phyloP scores from a whole-genome alignment of 352 stramenopile genomes.

The Globisporangium carolinianum region DNA sequence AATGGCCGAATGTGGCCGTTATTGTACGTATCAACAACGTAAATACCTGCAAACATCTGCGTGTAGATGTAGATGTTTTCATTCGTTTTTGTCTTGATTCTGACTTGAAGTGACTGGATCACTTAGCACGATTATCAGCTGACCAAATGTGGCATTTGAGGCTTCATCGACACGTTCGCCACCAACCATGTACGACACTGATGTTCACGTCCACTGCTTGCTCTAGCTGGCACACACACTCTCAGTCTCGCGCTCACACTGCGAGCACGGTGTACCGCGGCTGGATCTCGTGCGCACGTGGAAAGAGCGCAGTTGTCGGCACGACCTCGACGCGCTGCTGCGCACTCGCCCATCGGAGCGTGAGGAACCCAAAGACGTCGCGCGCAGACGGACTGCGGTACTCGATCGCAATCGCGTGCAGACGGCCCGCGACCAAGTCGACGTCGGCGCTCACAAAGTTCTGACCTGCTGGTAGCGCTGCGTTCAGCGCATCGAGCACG shows the following conservation, averaged over 20 bases:
- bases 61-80: too few species aligned
- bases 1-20: neutral
- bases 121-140: too few species aligned
- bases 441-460: slow-evolving; percentile 9
- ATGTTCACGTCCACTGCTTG: too few species aligned
- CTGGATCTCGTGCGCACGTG: slow-evolving; percentile 20
- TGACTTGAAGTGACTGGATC: too few species aligned
- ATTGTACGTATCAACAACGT: too few species aligned
- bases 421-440: slow-evolving; percentile 17
- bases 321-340: slow-evolving; percentile 20
- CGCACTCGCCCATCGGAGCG: slow-evolving; percentile 23
- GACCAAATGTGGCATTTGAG: too few species aligned
- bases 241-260: slow-evolving; percentile 1
- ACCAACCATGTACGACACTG: too few species aligned
- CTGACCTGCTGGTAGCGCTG: slow-evolving; percentile 1
- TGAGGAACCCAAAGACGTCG: slow-evolving; percentile 11
- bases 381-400: slow-evolving; percentile 20
- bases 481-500: slow-evolving; percentile 35
- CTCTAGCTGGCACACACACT: too few species aligned
- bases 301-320: slow-evolving; percentile 16
- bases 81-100: too few species aligned
- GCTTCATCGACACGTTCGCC: too few species aligned
- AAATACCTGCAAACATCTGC: too few species aligned
- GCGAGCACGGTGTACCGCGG: slow-evolving; percentile 18
- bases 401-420: slow-evolving; percentile 41